Conservation (phyloP, 345 rosid species). For the Theobroma cacao region DNA sequence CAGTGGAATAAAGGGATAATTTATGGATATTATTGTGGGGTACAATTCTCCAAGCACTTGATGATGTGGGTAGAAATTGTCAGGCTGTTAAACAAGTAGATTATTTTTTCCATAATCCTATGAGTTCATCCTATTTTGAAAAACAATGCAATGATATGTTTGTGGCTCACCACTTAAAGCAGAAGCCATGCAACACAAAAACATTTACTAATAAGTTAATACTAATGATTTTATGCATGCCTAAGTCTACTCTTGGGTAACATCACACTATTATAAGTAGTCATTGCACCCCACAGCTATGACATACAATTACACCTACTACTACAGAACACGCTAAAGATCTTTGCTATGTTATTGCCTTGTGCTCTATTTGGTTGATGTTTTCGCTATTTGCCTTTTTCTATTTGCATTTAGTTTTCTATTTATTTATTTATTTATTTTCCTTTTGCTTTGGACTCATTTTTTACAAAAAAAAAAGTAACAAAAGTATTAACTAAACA, state of each 20-base stretch:
- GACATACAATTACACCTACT: background rate
- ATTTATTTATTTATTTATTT: no score
- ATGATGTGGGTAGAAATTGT: background rate
- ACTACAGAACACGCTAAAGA: background rate
- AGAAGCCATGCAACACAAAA: background rate
- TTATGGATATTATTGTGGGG: background rate
- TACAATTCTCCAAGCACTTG: background rate
- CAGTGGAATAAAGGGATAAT: background rate
- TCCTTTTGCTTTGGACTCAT: no score
- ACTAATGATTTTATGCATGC: background rate
- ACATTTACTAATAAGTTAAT: background rate
- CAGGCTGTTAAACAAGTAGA: background rate
- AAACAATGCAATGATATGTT: background rate
- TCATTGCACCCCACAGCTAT: background rate
- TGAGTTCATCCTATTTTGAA: background rate
- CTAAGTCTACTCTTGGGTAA: background rate
- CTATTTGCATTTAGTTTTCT: no score
- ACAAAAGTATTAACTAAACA: no score
- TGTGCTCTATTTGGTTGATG: no score
- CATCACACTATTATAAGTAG: background rate
- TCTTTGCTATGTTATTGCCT: background rate
- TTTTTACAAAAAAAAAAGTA: no score
- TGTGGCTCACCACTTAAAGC: conserved; percentile 1
- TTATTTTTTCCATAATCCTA: background rate
- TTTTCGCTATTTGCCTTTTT: no score